These are phyloP conservation scores for Scedosporium boydii DNA, from an alignment of 2,329 filamentous ascomycete genomes.

Conservation along the genomic window DNA sequence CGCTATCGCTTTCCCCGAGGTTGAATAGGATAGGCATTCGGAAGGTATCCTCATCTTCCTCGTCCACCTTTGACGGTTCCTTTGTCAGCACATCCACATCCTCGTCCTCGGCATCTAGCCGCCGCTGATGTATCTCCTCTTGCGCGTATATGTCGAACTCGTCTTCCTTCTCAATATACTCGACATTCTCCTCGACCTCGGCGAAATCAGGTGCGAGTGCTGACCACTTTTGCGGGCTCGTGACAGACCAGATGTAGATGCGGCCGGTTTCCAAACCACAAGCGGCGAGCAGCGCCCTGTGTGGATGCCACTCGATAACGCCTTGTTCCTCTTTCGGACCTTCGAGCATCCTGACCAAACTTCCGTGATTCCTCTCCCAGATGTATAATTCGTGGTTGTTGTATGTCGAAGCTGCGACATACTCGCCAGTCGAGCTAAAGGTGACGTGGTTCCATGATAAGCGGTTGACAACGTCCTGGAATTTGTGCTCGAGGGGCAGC, in stretches of 20 bases:
- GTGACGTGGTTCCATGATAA: slow-evolving; percentile 96
- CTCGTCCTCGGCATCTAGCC: slow-evolving; percentile 87
- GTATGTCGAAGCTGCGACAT: slow-evolving; percentile 90
- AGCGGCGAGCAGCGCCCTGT: slow-evolving; percentile 75
- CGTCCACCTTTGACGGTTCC: slow-evolving; percentile 54
- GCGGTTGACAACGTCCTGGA: slow-evolving; percentile 93
- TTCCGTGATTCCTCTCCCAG: slow-evolving; percentile 91
- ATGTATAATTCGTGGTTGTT: slow-evolving; percentile 99
- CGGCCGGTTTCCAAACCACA: slow-evolving; percentile 87
- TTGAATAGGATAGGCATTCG: slow-evolving; percentile 90
- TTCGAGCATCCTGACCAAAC: slow-evolving; percentile 91
- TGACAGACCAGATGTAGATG: slow-evolving; percentile 93
- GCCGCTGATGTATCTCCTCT: slow-evolving; percentile 85
- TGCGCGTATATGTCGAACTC: slow-evolving; percentile 97
- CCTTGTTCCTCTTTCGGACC: slow-evolving; percentile 94
- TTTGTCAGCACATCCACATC: slow-evolving; percentile 81
- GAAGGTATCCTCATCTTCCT: slow-evolving; percentile 57
- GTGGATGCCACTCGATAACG: slow-evolving; percentile 94
- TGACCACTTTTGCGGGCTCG: slow-evolving; percentile 94
- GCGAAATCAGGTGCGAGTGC: slow-evolving; percentile 93
- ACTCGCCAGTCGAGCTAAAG: slow-evolving; percentile 89
- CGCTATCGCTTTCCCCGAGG: slow-evolving; percentile 87
- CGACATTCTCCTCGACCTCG: slow-evolving; percentile 96
- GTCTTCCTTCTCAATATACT: slow-evolving; percentile 91
- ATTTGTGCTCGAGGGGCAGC: slow-evolving; percentile 91